Base-by-base conservation (phyloP, 495 filamentous ascomycete genomes). In the Aspergillus incahuasiensis region DNA sequence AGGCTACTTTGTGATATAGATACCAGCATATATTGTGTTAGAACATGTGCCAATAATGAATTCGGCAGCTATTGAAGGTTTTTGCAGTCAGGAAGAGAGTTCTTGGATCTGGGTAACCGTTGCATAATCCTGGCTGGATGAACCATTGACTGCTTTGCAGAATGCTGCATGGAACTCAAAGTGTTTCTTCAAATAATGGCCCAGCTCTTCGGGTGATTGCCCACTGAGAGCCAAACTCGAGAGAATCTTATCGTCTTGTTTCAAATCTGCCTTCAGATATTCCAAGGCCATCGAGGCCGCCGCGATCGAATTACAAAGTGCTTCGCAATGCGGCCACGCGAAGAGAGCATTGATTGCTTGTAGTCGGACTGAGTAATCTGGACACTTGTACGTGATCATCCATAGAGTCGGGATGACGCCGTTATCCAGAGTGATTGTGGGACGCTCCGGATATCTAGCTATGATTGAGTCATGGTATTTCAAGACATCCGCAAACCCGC, bases 301-400 rank as follows among this genome's bases (percentile, higher is more conserved):
- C 2, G 57, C n/a, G 18, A 51, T 59, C 13, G 62, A 61, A 34
- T 61, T 61, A 16, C 61, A 34, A 18, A 61, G 32, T 13, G 55
- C 62, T 24, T 64, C 62, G 22, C 57, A 54, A n/a, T 60, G 61
- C 28, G 60, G 60, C 60, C 60, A 63, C 6, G 34, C 25, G 4
- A 28, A 8, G 8, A 19, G 13, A 35, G 44, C 49, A 60, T 45
- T 15, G 28, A 63, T 55, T 35, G 61, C 61, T 16, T 54, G 57
- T 16, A 57, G 54, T 3, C 61, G 61, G 50, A 57, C 34, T 21
- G 42, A 35, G 35, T 50, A 56, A 7, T 64, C 55, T 21, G 55
- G 52, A 41, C 61, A 63, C n/a, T 50, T 11, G 13, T 54, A 49
- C 3, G 49, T 57, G 19, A 63, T 54, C 18, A 59, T 50, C 21